A percentile compares a stretch with the other conserved stretches of the same genome.
Evolutionary conservation across 2,329 filamentous ascomycete species (phyloP).

Genomic region (Aspergillus sp.): DNA sequence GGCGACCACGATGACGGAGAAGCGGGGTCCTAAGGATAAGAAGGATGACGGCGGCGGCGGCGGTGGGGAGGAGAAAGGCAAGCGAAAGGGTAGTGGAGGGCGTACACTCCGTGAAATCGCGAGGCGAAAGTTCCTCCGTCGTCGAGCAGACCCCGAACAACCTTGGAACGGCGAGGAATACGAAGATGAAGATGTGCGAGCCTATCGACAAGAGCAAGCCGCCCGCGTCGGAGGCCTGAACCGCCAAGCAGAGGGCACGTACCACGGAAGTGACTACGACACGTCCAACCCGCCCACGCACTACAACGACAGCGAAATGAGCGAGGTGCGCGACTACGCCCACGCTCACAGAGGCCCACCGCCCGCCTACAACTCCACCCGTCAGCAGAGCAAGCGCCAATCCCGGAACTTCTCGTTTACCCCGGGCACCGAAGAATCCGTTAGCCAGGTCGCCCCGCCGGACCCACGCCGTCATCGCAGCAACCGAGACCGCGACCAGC

Average conservation of each 20-base stretch:
- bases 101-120: constrained; percentile 11
- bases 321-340: constrained; percentile 40
- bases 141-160: constrained; percentile 37
- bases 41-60: constrained; percentile 22
- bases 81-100: constrained; percentile 16
- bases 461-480: too few relatives aligned
- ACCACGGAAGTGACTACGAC: constrained; percentile 67
- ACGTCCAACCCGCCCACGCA: constrained; percentile 54
- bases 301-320: constrained; percentile 39
- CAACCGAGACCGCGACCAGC: too few relatives aligned
- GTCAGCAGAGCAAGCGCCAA: constrained; percentile 10
- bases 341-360: constrained; percentile 12
- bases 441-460: constrained; percentile 13
- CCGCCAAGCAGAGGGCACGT: constrained; percentile 69
- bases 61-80: too few relatives aligned
- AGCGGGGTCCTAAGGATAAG: constrained; percentile 7
- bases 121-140: constrained; percentile 30
- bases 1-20: constrained; percentile 36
- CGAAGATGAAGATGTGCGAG: constrained; percentile 62
- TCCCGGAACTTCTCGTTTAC: constrained; percentile 43
- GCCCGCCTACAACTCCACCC: constrained; percentile 8
- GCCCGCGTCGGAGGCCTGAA: constrained; percentile 87
- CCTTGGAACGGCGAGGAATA: constrained; percentile 48
- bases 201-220: constrained; percentile 77
- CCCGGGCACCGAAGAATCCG: constrained; percentile 39